Percentiles rank a stretch among this genome's conserved stretches.
Evolutionary conservation across 2,329 filamentous ascomycete species (phyloP).

Genomic region (Penicillium expansum): DNA sequence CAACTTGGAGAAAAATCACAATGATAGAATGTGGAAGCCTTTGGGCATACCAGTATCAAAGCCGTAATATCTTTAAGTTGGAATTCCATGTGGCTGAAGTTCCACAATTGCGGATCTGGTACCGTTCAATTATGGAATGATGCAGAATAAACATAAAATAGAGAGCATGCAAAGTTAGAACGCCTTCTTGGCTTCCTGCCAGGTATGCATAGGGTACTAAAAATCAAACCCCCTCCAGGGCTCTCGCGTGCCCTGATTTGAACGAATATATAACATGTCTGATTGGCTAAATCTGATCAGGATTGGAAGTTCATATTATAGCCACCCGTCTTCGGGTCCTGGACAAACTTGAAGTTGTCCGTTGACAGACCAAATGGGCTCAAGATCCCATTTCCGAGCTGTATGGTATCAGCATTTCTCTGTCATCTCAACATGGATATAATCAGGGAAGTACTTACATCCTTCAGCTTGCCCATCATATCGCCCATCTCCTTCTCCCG

Average conservation of each 20-base stretch:
- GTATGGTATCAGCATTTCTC: not conserved
- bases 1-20: too few species aligned
- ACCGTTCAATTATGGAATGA: too few species aligned
- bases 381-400: constrained; percentile 84
- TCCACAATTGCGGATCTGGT: too few species aligned
- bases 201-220: not conserved
- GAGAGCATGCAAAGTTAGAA: not conserved
- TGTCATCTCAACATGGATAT: constrained; percentile 1
- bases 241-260: not conserved
- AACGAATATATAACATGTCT: not conserved
- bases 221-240: not conserved
- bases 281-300: constrained; percentile 11
- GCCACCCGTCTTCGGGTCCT: constrained; percentile 83
- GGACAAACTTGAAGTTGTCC: constrained; percentile 89
- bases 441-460: constrained; percentile 48
- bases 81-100: too few species aligned
- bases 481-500: constrained; percentile 87
- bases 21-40: too few species aligned
- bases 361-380: constrained; percentile 93
- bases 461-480: constrained; percentile 97
- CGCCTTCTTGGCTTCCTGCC: constrained; percentile 8
- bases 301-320: constrained; percentile 85
- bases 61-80: too few species aligned
- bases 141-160: not conserved
- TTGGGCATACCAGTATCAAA: too few species aligned